Evolutionary conservation across 495 filamentous ascomycete species (phyloP), one percentile per base, ranked within the genome.

Genomic region (Peziza echinospora): DNA sequence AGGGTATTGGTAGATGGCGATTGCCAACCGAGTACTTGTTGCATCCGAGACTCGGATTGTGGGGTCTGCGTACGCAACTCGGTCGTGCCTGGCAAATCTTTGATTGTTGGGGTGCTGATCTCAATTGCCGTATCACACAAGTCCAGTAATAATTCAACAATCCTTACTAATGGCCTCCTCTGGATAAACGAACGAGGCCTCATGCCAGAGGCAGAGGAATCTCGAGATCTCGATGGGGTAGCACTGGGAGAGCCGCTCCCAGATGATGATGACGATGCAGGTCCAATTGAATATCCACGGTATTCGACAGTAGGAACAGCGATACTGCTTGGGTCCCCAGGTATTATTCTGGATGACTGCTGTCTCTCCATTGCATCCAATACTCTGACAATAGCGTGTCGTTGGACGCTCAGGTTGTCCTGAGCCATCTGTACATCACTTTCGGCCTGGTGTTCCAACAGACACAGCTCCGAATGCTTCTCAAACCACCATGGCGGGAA

Each of bases 401-500:
- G 80, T 61, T 96, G 89, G 59, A 96, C 86, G n/a, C 75, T 79
- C 34, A 97, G 68, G 51, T 73, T 81, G 56, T 97, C 89, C 58
- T 97, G 89, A 24, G 84, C 77, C 62, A 94, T 73, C 56, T 94
- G 86, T 9, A 97, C 86, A 48, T 94, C 87, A 79, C 93, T 87
- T 60, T 97, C 89, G 1, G 91, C 87, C 41, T 80, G 76, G 60
- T 97, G 89, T 59, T 97, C 89, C 60, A 94, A 84, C 45, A 93
- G 67, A 58, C 89, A 97, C 8, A 94, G 71, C 51, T 97, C 89
- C 0, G 89, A 92, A 58, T 97, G 89, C 62, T 94, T 96, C 62
- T 94, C 86, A 54, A 97, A 97, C 91, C 89, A 96, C 89, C 89
- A 97, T 13, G 89, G 84, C n/a, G 82, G 82, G 37, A 97, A 93